Base-by-base conservation (phyloP, 106 monocot species). In the Platanthera guangdongensis region DNA sequence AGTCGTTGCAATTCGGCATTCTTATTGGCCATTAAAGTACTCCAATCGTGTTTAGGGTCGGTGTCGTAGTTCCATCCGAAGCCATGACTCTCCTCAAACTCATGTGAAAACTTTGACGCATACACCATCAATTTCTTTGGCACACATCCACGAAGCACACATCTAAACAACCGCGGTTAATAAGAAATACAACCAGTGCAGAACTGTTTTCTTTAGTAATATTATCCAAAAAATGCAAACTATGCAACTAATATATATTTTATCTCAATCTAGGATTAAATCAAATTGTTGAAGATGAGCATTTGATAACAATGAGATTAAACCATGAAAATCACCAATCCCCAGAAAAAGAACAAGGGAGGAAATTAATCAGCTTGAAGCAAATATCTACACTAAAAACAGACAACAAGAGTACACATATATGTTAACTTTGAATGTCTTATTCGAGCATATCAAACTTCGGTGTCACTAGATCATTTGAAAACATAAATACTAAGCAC, bases 31-130 rank as follows among this genome's bases (percentile, higher is more conserved):
- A 99, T 94, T 51, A 99, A 81, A 75, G 92, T 94, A 69, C 85
- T 84, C 99, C 99, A 99, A 51, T 94, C 92, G 78, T 99, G 99
- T 85, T 85, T 90, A n/a, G 99, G 99, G 28, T 94, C 99, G 72
- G 81, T 78, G 74, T 88, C 92, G 78, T 99, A 92, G 55, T 62
- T 87, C 99, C 99, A 99, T 52, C 99, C 99, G 86, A 94, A 99
- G n/a, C 99, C 92, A 78, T 74, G 92, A 79, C 92, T 94, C 82
- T 94, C 94, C 75, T 94, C 99, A 82, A 99, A 99, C 57, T 94
- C 99, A 77, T 99, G 94, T 5, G 88, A 86, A 76, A 89, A 99
- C 52, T 94, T 99, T 30, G 99, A 99, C 30, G 99, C 70, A 81
- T 99, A 99, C 2, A 99, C 99, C 47, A 99, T 74, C 78, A 99